Conservation (phyloP, 2,329 filamentous ascomycete species). For the Hymenoscyphus fructigenus region DNA sequence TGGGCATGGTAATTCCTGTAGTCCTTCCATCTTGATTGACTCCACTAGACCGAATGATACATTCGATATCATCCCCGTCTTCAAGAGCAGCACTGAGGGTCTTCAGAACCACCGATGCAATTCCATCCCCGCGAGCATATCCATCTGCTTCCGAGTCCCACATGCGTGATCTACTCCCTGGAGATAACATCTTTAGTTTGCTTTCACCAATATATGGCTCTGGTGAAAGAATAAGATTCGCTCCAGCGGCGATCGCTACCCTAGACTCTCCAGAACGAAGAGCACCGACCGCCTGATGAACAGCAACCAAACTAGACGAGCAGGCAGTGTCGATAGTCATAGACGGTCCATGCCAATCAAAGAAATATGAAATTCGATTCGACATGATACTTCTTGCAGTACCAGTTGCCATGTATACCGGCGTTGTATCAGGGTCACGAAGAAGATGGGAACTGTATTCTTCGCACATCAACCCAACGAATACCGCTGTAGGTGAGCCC, state of each 20-base stretch:
- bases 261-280: slow-evolving; percentile 23
- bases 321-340: slow-evolving; percentile 43
- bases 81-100: slow-evolving; percentile 49
- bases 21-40: slow-evolving; percentile 52
- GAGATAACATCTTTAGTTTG: slow-evolving; percentile 42
- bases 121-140: slow-evolving; percentile 48
- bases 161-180: slow-evolving; percentile 41
- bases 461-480: slow-evolving; percentile 37
- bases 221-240: slow-evolving; percentile 21
- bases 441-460: slow-evolving; percentile 24
- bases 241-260: slow-evolving; percentile 20
- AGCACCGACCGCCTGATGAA: slow-evolving; percentile 31
- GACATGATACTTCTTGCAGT: slow-evolving; percentile 36
- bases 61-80: slow-evolving; percentile 58
- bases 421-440: slow-evolving; percentile 39
- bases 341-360: slow-evolving; percentile 28
- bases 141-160: slow-evolving; percentile 17
- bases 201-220: slow-evolving; percentile 11
- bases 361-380: slow-evolving; percentile 44
- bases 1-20: slow-evolving; percentile 56
- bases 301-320: slow-evolving; percentile 38
- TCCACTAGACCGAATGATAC: slow-evolving; percentile 46
- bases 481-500: slow-evolving; percentile 29
- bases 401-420: slow-evolving; percentile 38
- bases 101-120: slow-evolving; percentile 59